These are phyloP conservation scores for Cylindrodendrum hubeiense DNA, from an alignment of 2,329 filamentous ascomycete species.

Conservation along the genomic window DNA sequence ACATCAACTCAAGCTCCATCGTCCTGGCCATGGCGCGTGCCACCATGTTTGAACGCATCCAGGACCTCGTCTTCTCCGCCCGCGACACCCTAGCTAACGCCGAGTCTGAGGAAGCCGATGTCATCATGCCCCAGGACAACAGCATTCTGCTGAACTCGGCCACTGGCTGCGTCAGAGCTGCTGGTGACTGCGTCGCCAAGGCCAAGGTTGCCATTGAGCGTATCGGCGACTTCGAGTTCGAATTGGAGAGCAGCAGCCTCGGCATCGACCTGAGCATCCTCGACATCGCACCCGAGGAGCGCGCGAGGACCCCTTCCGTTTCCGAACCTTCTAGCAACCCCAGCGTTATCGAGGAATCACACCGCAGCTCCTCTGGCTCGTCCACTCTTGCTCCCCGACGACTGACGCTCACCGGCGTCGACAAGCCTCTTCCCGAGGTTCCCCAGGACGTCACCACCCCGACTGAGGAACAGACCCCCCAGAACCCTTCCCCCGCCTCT, in stretches of 20 bases:
- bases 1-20: conserved; percentile 76
- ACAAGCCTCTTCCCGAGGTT: conserved; percentile 77
- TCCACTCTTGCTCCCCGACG: conserved; percentile 53
- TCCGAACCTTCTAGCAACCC: conserved; percentile 52
- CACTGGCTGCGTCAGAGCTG: conserved; percentile 88
- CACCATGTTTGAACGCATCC: conserved; percentile 83
- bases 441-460: conserved; percentile 66
- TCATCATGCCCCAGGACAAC: conserved; percentile 85
- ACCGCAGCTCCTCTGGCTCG: conserved; percentile 50
- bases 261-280: conserved; percentile 68
- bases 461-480: conserved; percentile 45
- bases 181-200: conserved; percentile 91
- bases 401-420: conserved; percentile 61
- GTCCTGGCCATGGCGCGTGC: conserved; percentile 77
- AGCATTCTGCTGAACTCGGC: conserved; percentile 81
- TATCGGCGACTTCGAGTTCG: conserved; percentile 91
- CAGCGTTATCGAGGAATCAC: conserved; percentile 53
- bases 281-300: conserved; percentile 54
- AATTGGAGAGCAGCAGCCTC: conserved; percentile 71
- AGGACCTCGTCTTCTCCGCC: conserved; percentile 83
- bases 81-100: conserved; percentile 80
- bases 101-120: conserved; percentile 78
- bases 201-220: conserved; percentile 87
- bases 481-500: conserved; percentile 49
- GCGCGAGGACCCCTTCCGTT: conserved; percentile 47